A percentile compares a stretch with the other conserved stretches of the same genome.
Evolutionary conservation across 371 early-diverging fungal genomes (phyloP).

Genomic region (Mortierella sp.): DNA sequence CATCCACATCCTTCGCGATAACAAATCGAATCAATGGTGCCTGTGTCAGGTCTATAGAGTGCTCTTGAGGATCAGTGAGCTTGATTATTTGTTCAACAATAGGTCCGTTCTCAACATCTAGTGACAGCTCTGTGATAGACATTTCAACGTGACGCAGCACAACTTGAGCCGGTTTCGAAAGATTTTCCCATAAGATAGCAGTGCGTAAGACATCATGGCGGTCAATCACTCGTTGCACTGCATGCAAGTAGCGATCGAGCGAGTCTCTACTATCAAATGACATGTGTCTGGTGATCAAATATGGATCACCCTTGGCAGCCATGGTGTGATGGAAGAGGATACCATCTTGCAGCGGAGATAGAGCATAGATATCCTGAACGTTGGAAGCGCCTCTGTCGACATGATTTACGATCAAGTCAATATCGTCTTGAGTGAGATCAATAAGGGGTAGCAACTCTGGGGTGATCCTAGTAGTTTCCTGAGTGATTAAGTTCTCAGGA

Average conservation of each 20-base stretch:
- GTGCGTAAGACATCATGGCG: constrained; percentile 28
- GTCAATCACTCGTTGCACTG: constrained; percentile 17
- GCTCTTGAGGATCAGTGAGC: not conserved
- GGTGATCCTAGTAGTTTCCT: too few species aligned
- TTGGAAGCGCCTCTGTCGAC: too few species aligned
- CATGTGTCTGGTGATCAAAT: not conserved
- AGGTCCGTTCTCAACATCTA: constrained; percentile 1
- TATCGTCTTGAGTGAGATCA: too few species aligned
- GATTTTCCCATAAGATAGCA: constrained; percentile 9
- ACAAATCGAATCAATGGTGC: constrained; percentile 12
- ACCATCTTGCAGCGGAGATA: constrained; percentile 7
- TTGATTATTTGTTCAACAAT: not conserved
- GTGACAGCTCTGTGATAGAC: not conserved
- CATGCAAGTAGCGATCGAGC: constrained; percentile 17
- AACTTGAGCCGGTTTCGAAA: constrained; percentile 18
- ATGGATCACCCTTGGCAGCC: constrained; percentile 14
- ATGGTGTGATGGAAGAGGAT: constrained; percentile 27
- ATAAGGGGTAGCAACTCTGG: too few species aligned
- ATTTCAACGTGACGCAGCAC: not conserved
- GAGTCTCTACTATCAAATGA: not conserved
- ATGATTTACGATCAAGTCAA: too few species aligned
- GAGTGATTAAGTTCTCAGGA: too few species aligned
- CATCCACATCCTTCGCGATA: constrained; percentile 6
- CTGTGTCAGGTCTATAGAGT: constrained; percentile 1
- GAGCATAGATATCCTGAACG: too few species aligned